phyloP scores from a whole-genome alignment of 2,329 filamentous ascomycete species.

The Exophiala oligosperma region DNA sequence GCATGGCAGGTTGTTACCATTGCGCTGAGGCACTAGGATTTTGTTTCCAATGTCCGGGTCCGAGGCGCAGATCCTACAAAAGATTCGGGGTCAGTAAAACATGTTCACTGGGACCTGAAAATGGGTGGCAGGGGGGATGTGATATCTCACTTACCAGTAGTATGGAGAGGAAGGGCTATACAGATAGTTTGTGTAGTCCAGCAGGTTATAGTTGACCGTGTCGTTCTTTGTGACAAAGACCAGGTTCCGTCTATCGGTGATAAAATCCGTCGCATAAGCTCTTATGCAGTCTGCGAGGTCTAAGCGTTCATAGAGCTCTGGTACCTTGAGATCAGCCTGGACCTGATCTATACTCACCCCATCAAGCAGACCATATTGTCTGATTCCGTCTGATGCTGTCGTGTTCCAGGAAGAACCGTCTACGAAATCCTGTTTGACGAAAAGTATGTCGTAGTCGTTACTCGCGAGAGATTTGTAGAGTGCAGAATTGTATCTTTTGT shows the following conservation, averaged over 20 bases:
- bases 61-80: constrained; percentile 15
- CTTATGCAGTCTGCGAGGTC: constrained; percentile 16
- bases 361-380: neutral
- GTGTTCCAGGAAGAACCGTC: constrained; percentile 7
- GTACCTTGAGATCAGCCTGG: neutral
- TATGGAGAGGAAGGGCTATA: neutral
- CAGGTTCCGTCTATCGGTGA: constrained; percentile 17
- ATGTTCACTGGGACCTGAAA: neutral
- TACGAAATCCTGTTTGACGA: constrained; percentile 25
- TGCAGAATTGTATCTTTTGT: constrained; percentile 31
- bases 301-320: constrained; percentile 8
- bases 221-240: constrained; percentile 18
- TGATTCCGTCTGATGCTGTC: neutral
- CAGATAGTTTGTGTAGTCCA: neutral
- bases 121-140: neutral
- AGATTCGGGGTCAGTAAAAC: neutral
- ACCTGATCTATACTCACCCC: neutral
- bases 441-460: constrained; percentile 27
- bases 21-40: neutral
- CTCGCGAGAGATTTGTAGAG: constrained; percentile 29
- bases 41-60: constrained; percentile 8
- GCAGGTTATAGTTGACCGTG: neutral
- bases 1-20: constrained; percentile 3
- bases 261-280: constrained; percentile 17
- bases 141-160: neutral